Conservation (phyloP, 352 stramenopile genomes). For the Pythium dissimile region DNA sequence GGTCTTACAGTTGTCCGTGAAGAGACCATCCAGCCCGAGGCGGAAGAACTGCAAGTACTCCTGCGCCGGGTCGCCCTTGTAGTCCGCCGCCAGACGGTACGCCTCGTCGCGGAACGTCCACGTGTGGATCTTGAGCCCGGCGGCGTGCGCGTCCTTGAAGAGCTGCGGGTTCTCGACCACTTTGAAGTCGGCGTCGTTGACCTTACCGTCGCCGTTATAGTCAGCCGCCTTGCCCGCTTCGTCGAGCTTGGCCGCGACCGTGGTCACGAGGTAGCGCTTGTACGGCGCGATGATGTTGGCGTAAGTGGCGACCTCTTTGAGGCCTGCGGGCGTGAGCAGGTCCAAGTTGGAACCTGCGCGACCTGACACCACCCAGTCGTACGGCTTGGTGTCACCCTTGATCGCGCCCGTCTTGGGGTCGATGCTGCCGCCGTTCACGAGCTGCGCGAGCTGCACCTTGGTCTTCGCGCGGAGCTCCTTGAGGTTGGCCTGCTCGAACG, state of each 20-base stretch:
- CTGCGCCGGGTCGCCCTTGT: slow-evolving; percentile 49
- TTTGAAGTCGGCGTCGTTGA: slow-evolving; percentile 61
- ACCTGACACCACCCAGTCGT: slow-evolving; percentile 63
- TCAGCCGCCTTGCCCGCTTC: slow-evolving; percentile 46
- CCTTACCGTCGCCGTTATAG: slow-evolving; percentile 55
- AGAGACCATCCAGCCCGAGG: slow-evolving; percentile 58
- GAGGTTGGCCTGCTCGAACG: slow-evolving; percentile 75
- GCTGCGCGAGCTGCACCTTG: slow-evolving; percentile 78
- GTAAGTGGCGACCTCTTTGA: slow-evolving; percentile 66
- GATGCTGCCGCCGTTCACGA: slow-evolving; percentile 55
- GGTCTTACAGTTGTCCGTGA: slow-evolving; percentile 38
- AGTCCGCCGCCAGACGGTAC: slow-evolving; percentile 58
- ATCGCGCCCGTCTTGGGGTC: slow-evolving; percentile 57
- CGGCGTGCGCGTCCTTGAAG: slow-evolving; percentile 53
- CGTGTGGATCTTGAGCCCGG: slow-evolving; percentile 52
- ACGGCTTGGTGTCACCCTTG: slow-evolving; percentile 46
- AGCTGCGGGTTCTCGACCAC: slow-evolving; percentile 36
- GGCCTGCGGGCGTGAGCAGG: slow-evolving; percentile 46
- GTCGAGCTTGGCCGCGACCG: slow-evolving; percentile 36
- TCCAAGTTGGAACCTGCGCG: slow-evolving; percentile 50
- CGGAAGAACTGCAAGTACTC: slow-evolving; percentile 70
- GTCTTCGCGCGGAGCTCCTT: slow-evolving; percentile 59
- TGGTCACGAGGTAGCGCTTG: slow-evolving; percentile 79
- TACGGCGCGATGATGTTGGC: slow-evolving; percentile 68
- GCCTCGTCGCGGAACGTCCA: slow-evolving; percentile 70